phyloP scores from a whole-genome alignment of 441 rosid species.

The Populus tomentosa region DNA sequence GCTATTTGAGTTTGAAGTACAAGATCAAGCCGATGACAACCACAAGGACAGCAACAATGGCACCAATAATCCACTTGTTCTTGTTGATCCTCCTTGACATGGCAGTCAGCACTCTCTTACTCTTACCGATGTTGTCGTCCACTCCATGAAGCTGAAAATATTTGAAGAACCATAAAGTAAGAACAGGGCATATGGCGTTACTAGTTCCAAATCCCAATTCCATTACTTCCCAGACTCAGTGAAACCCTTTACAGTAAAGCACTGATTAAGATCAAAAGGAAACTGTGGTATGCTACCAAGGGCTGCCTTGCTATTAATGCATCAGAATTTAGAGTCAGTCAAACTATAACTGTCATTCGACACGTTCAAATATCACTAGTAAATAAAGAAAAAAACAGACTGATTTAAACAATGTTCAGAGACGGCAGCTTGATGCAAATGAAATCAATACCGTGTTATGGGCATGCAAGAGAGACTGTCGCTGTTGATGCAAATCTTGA shows the following conservation, averaged over 20 bases:
- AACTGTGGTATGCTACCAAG: neutral
- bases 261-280: neutral
- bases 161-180: constrained; percentile 10
- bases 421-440: neutral
- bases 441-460: constrained; percentile 51
- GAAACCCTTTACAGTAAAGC: neutral
- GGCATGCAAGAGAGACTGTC: constrained; percentile 78
- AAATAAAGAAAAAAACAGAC: neutral
- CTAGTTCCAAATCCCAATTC: neutral
- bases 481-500: constrained; percentile 85
- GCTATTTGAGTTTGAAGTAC: constrained; percentile 81
- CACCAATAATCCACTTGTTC: constrained; percentile 89
- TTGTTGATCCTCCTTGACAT: constrained; percentile 79
- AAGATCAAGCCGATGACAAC: constrained; percentile 56
- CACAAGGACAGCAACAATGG: constrained; percentile 50
- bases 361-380: neutral
- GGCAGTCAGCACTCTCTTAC: constrained; percentile 69
- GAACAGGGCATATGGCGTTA: neutral
- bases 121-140: constrained; percentile 77
- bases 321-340: neutral
- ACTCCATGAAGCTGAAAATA: constrained; percentile 79
- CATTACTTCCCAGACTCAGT: neutral
- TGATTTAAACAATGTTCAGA: neutral
- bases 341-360: neutral
- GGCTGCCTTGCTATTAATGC: neutral